Evolutionary conservation across 495 filamentous ascomycete species (phyloP).

Genomic region (Penicillium crystallinum): DNA sequence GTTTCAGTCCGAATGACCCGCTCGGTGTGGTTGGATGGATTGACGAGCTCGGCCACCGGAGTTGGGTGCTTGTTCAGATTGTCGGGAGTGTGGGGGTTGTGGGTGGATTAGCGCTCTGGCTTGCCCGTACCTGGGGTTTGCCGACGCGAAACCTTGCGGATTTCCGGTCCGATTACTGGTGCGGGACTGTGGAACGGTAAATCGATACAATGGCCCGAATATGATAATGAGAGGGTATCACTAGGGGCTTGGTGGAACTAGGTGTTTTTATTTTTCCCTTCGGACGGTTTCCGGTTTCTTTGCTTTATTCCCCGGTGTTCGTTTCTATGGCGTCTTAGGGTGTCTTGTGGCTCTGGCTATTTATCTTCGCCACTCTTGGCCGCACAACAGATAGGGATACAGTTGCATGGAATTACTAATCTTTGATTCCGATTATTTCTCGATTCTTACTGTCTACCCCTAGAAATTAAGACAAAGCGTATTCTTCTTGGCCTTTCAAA

Average conservation of each 20-base stretch:
- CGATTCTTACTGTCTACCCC: too few species aligned
- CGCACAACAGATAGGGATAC: not conserved
- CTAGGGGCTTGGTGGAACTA: not conserved
- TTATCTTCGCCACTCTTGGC: not conserved
- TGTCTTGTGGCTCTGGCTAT: not conserved
- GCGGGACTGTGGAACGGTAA: slow-evolving; percentile 15
- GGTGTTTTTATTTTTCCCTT: not conserved
- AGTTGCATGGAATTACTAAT: not conserved
- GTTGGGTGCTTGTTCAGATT: slow-evolving; percentile 70
- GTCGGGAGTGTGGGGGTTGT: slow-evolving; percentile 70
- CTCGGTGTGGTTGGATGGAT: slow-evolving; percentile 67
- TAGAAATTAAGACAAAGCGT: too few species aligned
- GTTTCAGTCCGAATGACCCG: slow-evolving; percentile 59
- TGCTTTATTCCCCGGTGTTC: not conserved
- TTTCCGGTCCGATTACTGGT: slow-evolving; percentile 30
- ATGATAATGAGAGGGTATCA: slow-evolving; percentile 6
- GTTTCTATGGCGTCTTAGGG: too few species aligned
- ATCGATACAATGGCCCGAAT: not conserved
- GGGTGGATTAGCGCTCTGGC: slow-evolving; percentile 67
- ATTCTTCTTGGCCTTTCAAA: too few species aligned
- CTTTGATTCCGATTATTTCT: too few species aligned
- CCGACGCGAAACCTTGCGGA: slow-evolving; percentile 34
- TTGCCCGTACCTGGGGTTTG: slow-evolving; percentile 44
- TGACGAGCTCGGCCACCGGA: slow-evolving; percentile 59
- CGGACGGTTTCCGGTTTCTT: not conserved